A percentile compares a stretch with the other conserved stretches of the same genome.
Evolutionary conservation across 768 basidiomycete species (phyloP).

Genomic region (Termitomyces sp.): DNA sequence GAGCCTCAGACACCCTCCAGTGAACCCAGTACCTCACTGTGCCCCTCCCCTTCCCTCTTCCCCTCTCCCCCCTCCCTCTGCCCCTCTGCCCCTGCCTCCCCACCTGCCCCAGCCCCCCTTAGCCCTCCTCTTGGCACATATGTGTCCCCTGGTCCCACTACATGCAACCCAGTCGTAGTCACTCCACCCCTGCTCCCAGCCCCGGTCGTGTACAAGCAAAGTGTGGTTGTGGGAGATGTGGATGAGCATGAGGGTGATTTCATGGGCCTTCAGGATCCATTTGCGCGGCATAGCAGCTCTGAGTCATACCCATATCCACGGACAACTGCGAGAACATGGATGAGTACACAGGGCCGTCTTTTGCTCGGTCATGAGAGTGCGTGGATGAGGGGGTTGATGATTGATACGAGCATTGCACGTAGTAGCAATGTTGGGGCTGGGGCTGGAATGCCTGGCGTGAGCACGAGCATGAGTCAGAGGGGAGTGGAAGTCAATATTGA

Average conservation of each 20-base stretch:
- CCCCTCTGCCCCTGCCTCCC: not conserved
- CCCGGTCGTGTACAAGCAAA: not conserved
- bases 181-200: not conserved
- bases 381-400: no score
- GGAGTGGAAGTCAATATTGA: no score
- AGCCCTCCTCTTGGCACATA: not conserved
- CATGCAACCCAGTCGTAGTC: not conserved
- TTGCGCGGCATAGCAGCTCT: not conserved
- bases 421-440: no score
- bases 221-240: not conserved
- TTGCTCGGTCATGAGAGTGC: not conserved
- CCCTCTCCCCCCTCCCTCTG: no score
- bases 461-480: not conserved
- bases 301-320: not conserved
- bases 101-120: not conserved
- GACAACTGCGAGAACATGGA: no score
- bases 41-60: no score
- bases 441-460: not conserved
- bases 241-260: not conserved
- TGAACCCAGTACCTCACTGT: no score
- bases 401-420: not conserved
- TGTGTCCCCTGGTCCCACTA: not conserved
- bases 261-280: conserved; percentile 6
- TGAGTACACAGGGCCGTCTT: not conserved
- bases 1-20: not conserved